Percentiles rank a stretch among this genome's conserved stretches.
phyloP scores from a whole-genome alignment of 1,284 basidiomycete genomes.

The Pseudozyma pruni region DNA sequence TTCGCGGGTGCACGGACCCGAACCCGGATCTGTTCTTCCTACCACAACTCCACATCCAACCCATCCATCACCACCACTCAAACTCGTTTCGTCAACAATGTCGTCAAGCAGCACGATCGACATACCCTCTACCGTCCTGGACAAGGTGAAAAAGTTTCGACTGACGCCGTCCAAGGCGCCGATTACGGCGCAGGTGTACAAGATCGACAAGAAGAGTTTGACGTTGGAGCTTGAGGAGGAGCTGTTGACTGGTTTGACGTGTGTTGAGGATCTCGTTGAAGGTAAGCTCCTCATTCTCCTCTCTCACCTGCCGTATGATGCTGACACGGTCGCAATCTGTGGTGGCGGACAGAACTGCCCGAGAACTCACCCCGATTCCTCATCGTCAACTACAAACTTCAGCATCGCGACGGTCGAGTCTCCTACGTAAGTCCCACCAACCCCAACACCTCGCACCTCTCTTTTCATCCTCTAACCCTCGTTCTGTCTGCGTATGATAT shows the following conservation, averaged over 20 bases:
- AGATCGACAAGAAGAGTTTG: conserved; percentile 61
- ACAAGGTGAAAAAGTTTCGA: conserved; percentile 50
- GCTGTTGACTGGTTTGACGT: conserved; percentile 22
- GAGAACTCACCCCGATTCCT: conserved; percentile 90
- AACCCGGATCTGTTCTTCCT: too few species aligned
- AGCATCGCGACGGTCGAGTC: conserved; percentile 82
- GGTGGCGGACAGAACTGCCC: conserved; percentile 77
- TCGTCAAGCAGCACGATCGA: conserved; percentile 55
- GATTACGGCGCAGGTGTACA: conserved; percentile 56
- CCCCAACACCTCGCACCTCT: not conserved
- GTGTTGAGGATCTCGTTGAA: conserved; percentile 59
- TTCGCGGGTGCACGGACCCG: too few species aligned
- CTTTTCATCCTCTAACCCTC: not conserved
- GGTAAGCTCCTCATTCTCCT: too few species aligned
- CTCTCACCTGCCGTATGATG: too few species aligned
- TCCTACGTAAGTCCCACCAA: conserved; percentile 72
- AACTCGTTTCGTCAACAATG: not conserved
- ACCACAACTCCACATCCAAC: conserved; percentile 4
- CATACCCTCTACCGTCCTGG: conserved; percentile 47
- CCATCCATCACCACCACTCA: not conserved
- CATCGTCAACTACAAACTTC: conserved; percentile 82
- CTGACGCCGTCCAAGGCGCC: conserved; percentile 38
- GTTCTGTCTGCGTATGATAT: too few species aligned
- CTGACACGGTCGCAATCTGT: too few species aligned
- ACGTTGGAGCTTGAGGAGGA: conserved; percentile 60